Base-by-base conservation (phyloP, 192 early-diverging fungal genomes). In the Umbelopsis ramanniana region DNA sequence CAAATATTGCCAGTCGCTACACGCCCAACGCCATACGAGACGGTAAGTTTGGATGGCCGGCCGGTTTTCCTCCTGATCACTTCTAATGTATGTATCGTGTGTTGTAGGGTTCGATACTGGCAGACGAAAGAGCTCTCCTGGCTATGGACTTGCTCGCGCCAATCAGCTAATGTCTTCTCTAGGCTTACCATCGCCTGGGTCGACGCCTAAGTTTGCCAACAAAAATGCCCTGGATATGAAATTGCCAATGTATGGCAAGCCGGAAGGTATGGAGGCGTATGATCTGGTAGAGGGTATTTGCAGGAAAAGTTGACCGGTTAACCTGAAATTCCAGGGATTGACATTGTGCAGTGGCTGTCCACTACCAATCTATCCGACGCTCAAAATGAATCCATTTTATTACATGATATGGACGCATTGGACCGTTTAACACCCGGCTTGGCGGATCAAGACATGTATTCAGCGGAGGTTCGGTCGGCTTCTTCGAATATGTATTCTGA, bases 331-430 rank as follows among this genome's bases (percentile, higher is more conserved):
- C 3, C 24, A 55, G 57, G 57, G 2, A 63, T 63, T 38, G 57
- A 63, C 14, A 63, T 63, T 19, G 57, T 63, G n/a, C 57, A 63
- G 33, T 63, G 57, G 57, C 57, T 63, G n/a, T 63, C 57, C 29
- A 19, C 57, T 6, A 63, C 57, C 29, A 63, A 22, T 4, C 14
- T 37, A 14, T 63, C 57, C 15, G 57, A 63, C 19, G 7, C 48
- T 12, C 57, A 63, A 12, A 63, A 35, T 63, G 57, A 63, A 35
- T 63, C 33, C 24, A 29, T 12, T 29, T 63, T 35, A 4, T 19
- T 63, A 12, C 12, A 26, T 35, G 33, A 63, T 37, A 2, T 35
- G 33, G 33, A n/a, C 29, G 11, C 33, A 19, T 37, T 37, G 53
- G 26, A 19, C 7, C 33, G 6, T 2, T 6, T 12, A 3, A 54